Base-by-base conservation (phyloP, 2,329 filamentous ascomycete genomes). In the Cucurbitaria berberidis region DNA sequence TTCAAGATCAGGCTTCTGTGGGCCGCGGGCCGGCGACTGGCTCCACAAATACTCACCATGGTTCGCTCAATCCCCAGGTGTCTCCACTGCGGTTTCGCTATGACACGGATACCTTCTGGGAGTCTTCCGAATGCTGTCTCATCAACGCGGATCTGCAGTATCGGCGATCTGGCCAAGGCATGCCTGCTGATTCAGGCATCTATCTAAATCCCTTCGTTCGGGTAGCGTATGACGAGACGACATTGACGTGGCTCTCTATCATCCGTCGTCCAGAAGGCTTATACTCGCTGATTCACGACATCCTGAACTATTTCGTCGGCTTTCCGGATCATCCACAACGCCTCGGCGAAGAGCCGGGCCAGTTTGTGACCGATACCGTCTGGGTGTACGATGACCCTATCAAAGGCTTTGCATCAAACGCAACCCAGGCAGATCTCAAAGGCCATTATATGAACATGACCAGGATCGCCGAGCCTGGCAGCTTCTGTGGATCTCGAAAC, bases 181-280 rank as follows among this genome's bases (percentile, higher is more conserved):
- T 71, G 24, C 74, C 70, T 1, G 62, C 68, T 9, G 79, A 84
- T 34, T 81, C 82, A 0, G 86, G 84, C 1, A 86, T 90, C 45
- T 91, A 85, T 67, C 84, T 91, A 79, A 92, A 92, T 67, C 89
- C 89, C 0, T 91, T 84, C 65, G 83, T 92, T 38, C 84, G 89
- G 16, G 87, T 90, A 4, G 86, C 89, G 1, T 91, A 92, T 69
- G 81, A 84, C 41, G 74, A 78, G 26, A 68, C 68, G 3, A 84
- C 85, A 0, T 78, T 89, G 8, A 75, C 76, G 1, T 87, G 84
- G 82, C 77, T 91, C 2, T 75, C 79, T 2, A 74, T 86, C 24
- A 82, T 84, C 5, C 83, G 84, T 53, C 83, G 86, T 11, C 87
- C 89, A 63, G 89, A 92, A 72, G 78, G 84, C 5, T 77, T 91